phyloP scores from a whole-genome alignment of 2,329 filamentous ascomycete species.

The Trichoderma atrobrunneum region DNA sequence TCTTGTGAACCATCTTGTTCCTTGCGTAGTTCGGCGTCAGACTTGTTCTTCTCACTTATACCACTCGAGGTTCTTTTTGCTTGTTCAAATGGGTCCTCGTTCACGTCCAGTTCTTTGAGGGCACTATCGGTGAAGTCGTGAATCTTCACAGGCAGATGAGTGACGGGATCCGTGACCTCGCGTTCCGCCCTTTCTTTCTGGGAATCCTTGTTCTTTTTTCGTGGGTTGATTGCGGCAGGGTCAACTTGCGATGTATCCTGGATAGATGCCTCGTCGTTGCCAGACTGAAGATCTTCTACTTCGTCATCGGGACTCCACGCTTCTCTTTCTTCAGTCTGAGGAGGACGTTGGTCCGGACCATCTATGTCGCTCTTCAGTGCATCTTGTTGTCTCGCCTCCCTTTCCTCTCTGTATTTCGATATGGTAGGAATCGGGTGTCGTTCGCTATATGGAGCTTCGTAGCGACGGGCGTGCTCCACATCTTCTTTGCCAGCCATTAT shows the following conservation, averaged over 20 bases:
- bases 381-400: slow-evolving; percentile 42
- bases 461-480: slow-evolving; percentile 38
- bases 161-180: slow-evolving; percentile 70
- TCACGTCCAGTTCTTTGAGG: slow-evolving; percentile 39
- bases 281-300: neutral
- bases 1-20: slow-evolving; percentile 38
- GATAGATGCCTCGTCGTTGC: slow-evolving; percentile 20
- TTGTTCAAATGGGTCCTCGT: slow-evolving; percentile 35
- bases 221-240: slow-evolving; percentile 40
- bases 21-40: slow-evolving; percentile 35
- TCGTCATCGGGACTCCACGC: neutral
- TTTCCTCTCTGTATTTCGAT: slow-evolving; percentile 47
- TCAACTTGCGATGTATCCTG: slow-evolving; percentile 39
- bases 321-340: slow-evolving; percentile 14
- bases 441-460: slow-evolving; percentile 42
- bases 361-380: slow-evolving; percentile 31
- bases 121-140: slow-evolving; percentile 67
- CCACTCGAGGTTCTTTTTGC: slow-evolving; percentile 40
- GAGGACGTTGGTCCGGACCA: slow-evolving; percentile 19
- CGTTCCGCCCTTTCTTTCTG: slow-evolving; percentile 50
- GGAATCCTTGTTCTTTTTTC: slow-evolving; percentile 47
- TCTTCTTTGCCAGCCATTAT: slow-evolving; percentile 38
- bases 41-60: slow-evolving; percentile 38
- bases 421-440: slow-evolving; percentile 48
- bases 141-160: slow-evolving; percentile 65